Evolutionary conservation across 345 rosid genomes (phyloP).

Genomic region (Pistacia integerrima): DNA sequence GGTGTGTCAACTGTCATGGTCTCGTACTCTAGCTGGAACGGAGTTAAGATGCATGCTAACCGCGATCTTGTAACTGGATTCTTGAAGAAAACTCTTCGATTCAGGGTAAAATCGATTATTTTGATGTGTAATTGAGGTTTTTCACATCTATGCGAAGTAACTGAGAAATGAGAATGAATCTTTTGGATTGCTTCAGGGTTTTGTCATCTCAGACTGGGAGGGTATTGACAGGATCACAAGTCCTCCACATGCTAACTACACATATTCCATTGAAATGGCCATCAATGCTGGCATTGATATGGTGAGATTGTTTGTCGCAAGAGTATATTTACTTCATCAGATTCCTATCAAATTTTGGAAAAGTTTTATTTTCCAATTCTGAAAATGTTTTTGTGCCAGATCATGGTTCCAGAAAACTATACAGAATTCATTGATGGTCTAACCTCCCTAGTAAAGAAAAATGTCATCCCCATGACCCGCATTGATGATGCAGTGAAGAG

Average conservation of each 20-base stretch:
- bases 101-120: slow-evolving; percentile 43
- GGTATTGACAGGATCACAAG: slow-evolving; percentile 68
- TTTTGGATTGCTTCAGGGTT: slow-evolving; percentile 42
- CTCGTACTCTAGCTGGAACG: slow-evolving; percentile 94
- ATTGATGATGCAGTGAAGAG: slow-evolving; percentile 72
- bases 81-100: slow-evolving; percentile 72
- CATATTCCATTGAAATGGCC: slow-evolving; percentile 51
- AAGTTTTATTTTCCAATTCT: neutral
- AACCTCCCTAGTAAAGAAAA: slow-evolving; percentile 45
- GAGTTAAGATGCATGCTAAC: slow-evolving; percentile 84
- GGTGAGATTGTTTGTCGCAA: slow-evolving; percentile 32
- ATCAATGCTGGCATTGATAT: slow-evolving; percentile 71
- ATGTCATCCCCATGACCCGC: slow-evolving; percentile 56
- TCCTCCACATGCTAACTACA: slow-evolving; percentile 65
- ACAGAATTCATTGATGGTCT: slow-evolving; percentile 53
- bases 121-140: neutral
- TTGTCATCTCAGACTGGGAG: slow-evolving; percentile 69
- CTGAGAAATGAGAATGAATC: neutral
- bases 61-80: slow-evolving; percentile 60
- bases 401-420: slow-evolving; percentile 61
- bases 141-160: neutral
- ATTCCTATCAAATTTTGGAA: neutral
- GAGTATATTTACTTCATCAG: neutral
- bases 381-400: slow-evolving; percentile 14
- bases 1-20: slow-evolving; percentile 88